Evolutionary conservation across 2,329 filamentous ascomycete species (phyloP).

Genomic region (Fusarium siculi): DNA sequence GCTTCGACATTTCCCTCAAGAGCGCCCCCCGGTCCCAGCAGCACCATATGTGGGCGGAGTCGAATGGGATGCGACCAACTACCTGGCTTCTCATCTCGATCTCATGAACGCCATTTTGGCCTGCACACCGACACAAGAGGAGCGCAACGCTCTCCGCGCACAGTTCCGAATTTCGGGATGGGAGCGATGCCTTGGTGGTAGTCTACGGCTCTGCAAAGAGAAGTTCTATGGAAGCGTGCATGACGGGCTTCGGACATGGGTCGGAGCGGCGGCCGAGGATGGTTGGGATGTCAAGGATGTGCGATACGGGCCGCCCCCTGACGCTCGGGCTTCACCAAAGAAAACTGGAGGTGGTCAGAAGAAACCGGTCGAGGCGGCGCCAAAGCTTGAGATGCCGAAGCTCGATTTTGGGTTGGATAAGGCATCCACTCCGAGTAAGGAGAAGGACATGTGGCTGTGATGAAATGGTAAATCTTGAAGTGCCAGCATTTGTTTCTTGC

Average conservation of each 20-base stretch:
- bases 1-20: constrained; percentile 80
- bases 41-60: constrained; percentile 97
- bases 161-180: constrained; percentile 86
- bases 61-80: constrained; percentile 98
- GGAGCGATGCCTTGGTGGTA: constrained; percentile 88
- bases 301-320: constrained; percentile 71
- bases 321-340: constrained; percentile 47
- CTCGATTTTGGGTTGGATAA: constrained; percentile 61
- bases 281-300: constrained; percentile 88
- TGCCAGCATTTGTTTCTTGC: constrained; percentile 37
- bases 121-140: constrained; percentile 73
- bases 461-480: constrained; percentile 17
- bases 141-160: constrained; percentile 81
- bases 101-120: constrained; percentile 91
- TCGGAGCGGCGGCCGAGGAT: constrained; percentile 86
- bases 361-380: constrained; percentile 65
- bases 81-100: constrained; percentile 91
- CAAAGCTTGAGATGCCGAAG: constrained; percentile 70
- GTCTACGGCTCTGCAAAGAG: constrained; percentile 91
- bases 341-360: constrained; percentile 52
- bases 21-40: constrained; percentile 89
- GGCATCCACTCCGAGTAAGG: constrained; percentile 44
- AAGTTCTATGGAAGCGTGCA: constrained; percentile 97
- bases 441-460: constrained; percentile 49
- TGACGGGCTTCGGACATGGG: constrained; percentile 88